Base-by-base conservation (phyloP, 768 basidiomycete species). In the Mycena latifolia region DNA sequence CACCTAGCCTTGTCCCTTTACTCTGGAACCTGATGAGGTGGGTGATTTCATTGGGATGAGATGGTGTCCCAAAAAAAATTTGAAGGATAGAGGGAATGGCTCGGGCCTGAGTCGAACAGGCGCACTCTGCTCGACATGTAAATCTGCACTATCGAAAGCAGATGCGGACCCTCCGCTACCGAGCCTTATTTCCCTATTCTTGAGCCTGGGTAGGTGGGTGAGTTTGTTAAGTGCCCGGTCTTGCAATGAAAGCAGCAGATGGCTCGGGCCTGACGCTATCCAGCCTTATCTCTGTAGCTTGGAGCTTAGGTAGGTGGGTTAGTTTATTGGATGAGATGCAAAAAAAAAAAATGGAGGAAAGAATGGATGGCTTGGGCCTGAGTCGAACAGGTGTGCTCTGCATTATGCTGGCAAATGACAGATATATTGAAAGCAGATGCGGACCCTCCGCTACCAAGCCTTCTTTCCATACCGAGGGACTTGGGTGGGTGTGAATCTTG, bases 31-130 rank as follows among this genome's bases (percentile, higher is more conserved):
- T n/a, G n/a, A n/a, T n/a, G n/a, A n/a, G n/a, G n/a, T n/a, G n/a
- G n/a, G n/a, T n/a, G n/a, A n/a, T n/a, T n/a, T n/a, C n/a, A n/a
- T n/a, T n/a, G n/a, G n/a, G n/a, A 29, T 33, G 11, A 33, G 31
- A 5, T 33, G 31, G 31, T 33, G 31, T 33, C 6, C 11, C 31
- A 33, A 33, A 33, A 11, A 33, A 33, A 33, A 33, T 33, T 33
- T n/a, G n/a, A n/a, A n/a, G 31, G 6, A 33, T 33, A 6, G 6
- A 11, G 6, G 31, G 6, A 17, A 45, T 45, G 55, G 55, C 55
- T 56, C 43, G 25, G 55, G 55, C 55, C 55, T 45, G 55, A 55
- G 55, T 55, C 41, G 24, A 55, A 55, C 57, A 50, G 57, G 45
- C 14, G 0, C 31, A 33, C 31, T 11, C 31, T 33, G 31, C 31